phyloP scores from a whole-genome alignment of 1,139 yeast species.

The Arxiozyma slooffiae region DNA sequence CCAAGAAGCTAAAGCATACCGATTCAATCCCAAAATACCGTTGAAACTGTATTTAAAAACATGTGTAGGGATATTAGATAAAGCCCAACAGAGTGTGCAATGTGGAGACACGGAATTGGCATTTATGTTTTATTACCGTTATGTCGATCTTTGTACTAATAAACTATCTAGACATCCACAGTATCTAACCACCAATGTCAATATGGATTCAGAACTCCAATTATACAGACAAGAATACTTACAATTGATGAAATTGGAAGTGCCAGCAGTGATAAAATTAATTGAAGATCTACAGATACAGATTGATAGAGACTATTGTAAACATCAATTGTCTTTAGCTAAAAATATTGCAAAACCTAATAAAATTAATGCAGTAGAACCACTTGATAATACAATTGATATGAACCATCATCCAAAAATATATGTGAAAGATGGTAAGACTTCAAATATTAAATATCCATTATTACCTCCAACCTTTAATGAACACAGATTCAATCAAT shows the following conservation, averaged over 20 bases:
- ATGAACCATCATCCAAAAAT: neutral
- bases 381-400: neutral
- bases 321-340: constrained; percentile 21
- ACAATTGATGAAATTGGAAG: constrained; percentile 26
- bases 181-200: constrained; percentile 4
- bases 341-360: constrained; percentile 19
- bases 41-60: constrained; percentile 24
- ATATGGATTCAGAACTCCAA: constrained; percentile 7
- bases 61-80: constrained; percentile 25
- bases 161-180: constrained; percentile 27
- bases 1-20: constrained; percentile 24
- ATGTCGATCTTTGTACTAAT: constrained; percentile 26
- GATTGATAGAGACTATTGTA: constrained; percentile 17
- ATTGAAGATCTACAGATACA: constrained; percentile 21
- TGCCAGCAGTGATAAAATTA: constrained; percentile 25
- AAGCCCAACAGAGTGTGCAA: constrained; percentile 25
- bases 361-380: constrained; percentile 3
- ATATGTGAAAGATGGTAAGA: neutral
- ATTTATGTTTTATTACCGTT: constrained; percentile 24
- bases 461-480: constrained; percentile 21
- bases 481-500: constrained; percentile 22
- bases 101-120: constrained; percentile 18
- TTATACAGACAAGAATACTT: constrained; percentile 20
- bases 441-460: neutral
- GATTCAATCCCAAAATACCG: constrained; percentile 24